Percentiles rank a stretch among this genome's conserved stretches.
These are phyloP conservation scores for Ajuga chamaepitys DNA, from an alignment of 257 asterid species.

Conservation along the genomic window DNA sequence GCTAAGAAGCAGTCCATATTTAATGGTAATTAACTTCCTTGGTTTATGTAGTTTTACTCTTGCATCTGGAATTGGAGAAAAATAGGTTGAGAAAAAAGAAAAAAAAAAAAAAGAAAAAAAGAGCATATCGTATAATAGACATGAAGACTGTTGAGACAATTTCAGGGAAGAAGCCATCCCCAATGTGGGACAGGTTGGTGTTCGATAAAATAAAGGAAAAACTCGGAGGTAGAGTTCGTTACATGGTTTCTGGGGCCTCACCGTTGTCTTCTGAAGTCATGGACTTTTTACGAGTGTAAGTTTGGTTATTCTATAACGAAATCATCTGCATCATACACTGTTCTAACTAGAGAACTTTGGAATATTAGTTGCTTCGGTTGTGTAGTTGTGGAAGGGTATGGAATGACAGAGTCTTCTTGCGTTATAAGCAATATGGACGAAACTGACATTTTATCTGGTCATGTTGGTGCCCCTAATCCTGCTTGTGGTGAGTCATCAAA, in stretches of 20 bases:
- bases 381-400: constrained; percentile 61
- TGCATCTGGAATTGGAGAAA: too few relatives aligned
- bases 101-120: too few relatives aligned
- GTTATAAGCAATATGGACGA: constrained; percentile 60
- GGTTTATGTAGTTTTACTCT: not conserved
- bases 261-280: constrained; percentile 74
- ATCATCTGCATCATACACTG: not conserved
- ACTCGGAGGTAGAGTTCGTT: constrained; percentile 77
- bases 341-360: not conserved
- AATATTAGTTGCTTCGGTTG: constrained; percentile 65
- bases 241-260: constrained; percentile 77
- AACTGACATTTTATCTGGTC: constrained; percentile 56
- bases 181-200: constrained; percentile 73
- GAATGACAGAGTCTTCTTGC: constrained; percentile 81
- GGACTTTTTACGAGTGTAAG: constrained; percentile 78
- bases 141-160: too few relatives aligned
- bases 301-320: not conserved
- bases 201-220: constrained; percentile 59
- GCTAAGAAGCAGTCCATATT: constrained; percentile 61
- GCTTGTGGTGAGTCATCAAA: constrained; percentile 56
- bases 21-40: constrained; percentile 37
- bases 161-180: constrained; percentile 62
- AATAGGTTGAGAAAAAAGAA: not conserved
- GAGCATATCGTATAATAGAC: too few relatives aligned
- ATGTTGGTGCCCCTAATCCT: constrained; percentile 69